Conservation (phyloP, 2,329 filamentous ascomycete species). For the Aquanectria penicillioides region DNA sequence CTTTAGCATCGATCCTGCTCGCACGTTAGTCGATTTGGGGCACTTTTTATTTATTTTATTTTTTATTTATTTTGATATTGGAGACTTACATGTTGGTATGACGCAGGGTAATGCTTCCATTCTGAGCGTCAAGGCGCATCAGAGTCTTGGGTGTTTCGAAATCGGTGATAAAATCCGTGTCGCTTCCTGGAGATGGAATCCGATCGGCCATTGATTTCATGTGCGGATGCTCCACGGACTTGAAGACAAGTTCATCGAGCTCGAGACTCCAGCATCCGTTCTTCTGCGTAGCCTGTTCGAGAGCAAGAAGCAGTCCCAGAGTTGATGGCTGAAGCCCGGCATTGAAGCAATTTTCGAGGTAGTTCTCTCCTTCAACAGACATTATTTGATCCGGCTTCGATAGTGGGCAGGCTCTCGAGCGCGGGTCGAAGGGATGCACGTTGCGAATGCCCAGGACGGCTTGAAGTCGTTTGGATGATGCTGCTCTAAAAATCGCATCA, state of each 20-base stretch:
- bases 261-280: slow-evolving; percentile 38
- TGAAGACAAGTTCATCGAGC: slow-evolving; percentile 35
- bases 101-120: slow-evolving; percentile 5
- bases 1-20: not conserved
- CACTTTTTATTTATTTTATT: not conserved
- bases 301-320: slow-evolving; percentile 19
- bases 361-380: slow-evolving; percentile 8
- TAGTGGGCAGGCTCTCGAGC: not conserved
- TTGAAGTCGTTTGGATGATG: slow-evolving; percentile 30
- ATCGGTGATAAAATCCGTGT: not conserved
- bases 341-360: not conserved
- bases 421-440: slow-evolving; percentile 1
- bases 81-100: slow-evolving; percentile 12
- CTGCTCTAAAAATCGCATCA: slow-evolving; percentile 13
- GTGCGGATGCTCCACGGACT: not conserved
- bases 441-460: slow-evolving; percentile 28
- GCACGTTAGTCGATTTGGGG: not conserved
- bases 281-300: slow-evolving; percentile 28
- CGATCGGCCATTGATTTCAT: not conserved
- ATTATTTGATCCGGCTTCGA: slow-evolving; percentile 5
- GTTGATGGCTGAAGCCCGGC: not conserved
- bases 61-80: too few species aligned
- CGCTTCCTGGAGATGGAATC: not conserved
- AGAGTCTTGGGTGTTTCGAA: not conserved
- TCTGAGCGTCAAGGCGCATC: not conserved